phyloP scores from a whole-genome alignment of 2,329 filamentous ascomycete genomes.

The Claviceps maximensis region DNA sequence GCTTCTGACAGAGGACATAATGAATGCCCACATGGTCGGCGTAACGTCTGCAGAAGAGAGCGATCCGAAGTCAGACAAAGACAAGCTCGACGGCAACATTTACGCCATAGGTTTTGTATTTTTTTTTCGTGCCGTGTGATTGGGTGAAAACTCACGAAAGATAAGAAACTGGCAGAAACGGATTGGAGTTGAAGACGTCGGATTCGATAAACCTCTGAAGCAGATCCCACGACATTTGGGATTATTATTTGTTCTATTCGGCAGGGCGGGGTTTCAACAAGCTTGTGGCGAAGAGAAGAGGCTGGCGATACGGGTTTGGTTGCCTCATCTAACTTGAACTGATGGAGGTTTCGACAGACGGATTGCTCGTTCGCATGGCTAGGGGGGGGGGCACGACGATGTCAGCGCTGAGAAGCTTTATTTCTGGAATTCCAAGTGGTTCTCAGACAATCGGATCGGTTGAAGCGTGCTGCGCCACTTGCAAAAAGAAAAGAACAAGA shows the following conservation, averaged over 20 bases:
- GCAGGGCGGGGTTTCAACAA: neutral
- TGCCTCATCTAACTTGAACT: conserved; percentile 13
- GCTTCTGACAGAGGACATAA: conserved; percentile 78
- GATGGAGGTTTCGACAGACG: conserved; percentile 6
- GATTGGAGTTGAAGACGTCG: conserved; percentile 86
- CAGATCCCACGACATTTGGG: conserved; percentile 68
- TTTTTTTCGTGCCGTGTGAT: neutral
- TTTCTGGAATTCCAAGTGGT: neutral
- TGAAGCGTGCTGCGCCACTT: neutral
- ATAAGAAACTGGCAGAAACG: conserved; percentile 78
- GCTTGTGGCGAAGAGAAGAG: conserved; percentile 6
- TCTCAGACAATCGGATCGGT: neutral
- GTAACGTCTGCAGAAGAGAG: conserved; percentile 49
- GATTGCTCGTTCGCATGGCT: conserved; percentile 13
- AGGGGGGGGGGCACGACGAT: neutral
- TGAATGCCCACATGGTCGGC: conserved; percentile 83
- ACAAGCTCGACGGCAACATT: neutral
- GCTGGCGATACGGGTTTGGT: conserved; percentile 2
- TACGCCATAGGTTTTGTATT: neutral
- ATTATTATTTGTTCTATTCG: neutral
- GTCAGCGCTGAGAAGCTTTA: neutral
- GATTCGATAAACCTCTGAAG: conserved; percentile 84
- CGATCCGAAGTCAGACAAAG: neutral
- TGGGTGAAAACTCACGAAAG: conserved; percentile 55
- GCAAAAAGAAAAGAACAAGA: neutral